Evolutionary conservation across 352 stramenopile species (phyloP), one percentile per base, ranked within the genome.

Genomic region (Sclerospora graminicola): DNA sequence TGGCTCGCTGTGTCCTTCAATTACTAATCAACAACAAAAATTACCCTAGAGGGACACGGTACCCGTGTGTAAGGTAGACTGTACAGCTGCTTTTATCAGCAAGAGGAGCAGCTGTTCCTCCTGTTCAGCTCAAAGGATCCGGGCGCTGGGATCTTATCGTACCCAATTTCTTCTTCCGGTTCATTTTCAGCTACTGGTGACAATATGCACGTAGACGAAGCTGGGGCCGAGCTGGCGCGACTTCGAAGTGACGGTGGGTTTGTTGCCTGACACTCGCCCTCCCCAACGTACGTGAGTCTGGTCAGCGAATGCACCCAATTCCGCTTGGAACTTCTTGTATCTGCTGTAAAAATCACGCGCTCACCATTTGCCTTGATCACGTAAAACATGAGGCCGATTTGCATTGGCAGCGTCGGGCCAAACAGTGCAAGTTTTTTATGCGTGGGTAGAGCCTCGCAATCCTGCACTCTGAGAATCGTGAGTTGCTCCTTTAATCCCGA

Each of bases 281-380:
- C 66, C n/a, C 65, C 63, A 31, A 76, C 66, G 42, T 78, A 74
- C 20, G 66, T 82, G 29, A 82, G 42, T 31, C 58, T 47, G 5
- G 45, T 52, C 19, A 83, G 56, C 21, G 60, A 67, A 51, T 72
- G 60, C 27, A 81, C 58, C 70, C 70, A 83, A 50, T 76, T 77
- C 43, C 62, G 60, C 46, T 81, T 79, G 31, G 52, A 48, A 19
- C 45, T 62, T 19, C 60, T 57, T 24, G 50, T 60, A 37, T 79
- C 70, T 26, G 70, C 68, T 1, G 58, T 66, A 16, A 84, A 48
- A n/a, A 81, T 48, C 30, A 84, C 63, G 30, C 67, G 69, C 37
- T 84, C 69, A 10, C 72, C 75, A 32, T 75, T 76, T n/a, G 62
- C 55, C 28, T 73, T 79, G 33, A 75, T 85, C 16, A 85, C 68